Percentiles rank a stretch among this genome's conserved stretches.
These are phyloP conservation scores for Podosphaera fusca DNA, from an alignment of 2,329 filamentous ascomycete species.

Conservation along the genomic window DNA sequence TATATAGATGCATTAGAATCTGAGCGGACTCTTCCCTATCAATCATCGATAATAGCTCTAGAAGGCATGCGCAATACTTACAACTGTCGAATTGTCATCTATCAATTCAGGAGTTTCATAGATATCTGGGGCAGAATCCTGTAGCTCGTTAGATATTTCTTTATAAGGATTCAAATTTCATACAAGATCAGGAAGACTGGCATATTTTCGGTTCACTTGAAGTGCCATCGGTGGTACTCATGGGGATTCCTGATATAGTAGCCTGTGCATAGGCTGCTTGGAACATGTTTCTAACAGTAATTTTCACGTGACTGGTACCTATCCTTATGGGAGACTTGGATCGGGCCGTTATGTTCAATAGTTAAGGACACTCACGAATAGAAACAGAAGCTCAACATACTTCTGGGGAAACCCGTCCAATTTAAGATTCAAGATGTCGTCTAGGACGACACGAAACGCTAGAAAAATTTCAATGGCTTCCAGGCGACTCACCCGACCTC, in stretches of 20 bases:
- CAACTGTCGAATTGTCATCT: slow-evolving; percentile 71
- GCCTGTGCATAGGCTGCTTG: no score
- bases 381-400: not conserved
- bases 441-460: no score
- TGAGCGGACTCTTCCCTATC: slow-evolving; percentile 23
- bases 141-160: not conserved
- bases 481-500: not conserved
- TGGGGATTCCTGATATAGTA: no score
- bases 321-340: no score
- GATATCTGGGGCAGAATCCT: slow-evolving; percentile 84
- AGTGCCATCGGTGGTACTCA: slow-evolving; percentile 28
- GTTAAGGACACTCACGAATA: no score
- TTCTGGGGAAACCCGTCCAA: not conserved
- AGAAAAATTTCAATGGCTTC: no score
- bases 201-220: slow-evolving; percentile 52
- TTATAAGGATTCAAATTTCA: slow-evolving; percentile 3
- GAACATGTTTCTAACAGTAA: no score
- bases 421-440: no score
- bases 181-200: slow-evolving; percentile 58
- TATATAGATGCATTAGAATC: slow-evolving; percentile 27
- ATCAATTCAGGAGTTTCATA: slow-evolving; percentile 91
- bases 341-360: no score
- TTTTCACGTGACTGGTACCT: no score
- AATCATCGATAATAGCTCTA: not conserved
- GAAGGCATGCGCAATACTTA: slow-evolving; percentile 21